These are phyloP conservation scores for Giardia muris DNA, from an alignment of 208 protist species.

Conservation along the genomic window DNA sequence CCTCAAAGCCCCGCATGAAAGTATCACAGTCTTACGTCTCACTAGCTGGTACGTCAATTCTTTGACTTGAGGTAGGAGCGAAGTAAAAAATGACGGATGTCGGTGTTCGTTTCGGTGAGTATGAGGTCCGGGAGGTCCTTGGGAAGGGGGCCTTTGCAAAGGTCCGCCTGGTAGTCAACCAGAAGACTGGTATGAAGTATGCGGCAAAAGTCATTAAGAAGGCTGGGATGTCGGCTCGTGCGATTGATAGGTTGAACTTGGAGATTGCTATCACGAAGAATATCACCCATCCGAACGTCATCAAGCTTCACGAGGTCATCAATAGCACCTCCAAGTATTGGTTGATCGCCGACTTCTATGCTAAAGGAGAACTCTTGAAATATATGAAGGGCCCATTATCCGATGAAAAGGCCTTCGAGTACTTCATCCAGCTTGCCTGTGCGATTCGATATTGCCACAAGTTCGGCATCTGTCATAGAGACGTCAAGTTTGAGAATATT, in stretches of 20 bases:
- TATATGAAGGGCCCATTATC: neutral
- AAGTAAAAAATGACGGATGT: too few relatives aligned
- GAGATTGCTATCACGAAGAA: conserved; percentile 12
- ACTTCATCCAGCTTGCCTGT: conserved; percentile 21
- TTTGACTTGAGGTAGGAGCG: too few relatives aligned
- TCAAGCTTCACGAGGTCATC: conserved; percentile 11
- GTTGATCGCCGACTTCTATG: conserved; percentile 9
- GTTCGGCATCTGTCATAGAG: conserved; percentile 9
- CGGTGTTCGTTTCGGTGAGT: conserved; percentile 44
- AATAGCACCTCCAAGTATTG: neutral
- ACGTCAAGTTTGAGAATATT: conserved; percentile 26
- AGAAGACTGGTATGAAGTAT: neutral
- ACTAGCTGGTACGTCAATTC: too few relatives aligned
- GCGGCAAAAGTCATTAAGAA: conserved; percentile 24
- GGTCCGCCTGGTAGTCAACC: neutral
- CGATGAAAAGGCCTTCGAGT: neutral
- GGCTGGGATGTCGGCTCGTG: neutral
- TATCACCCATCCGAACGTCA: conserved; percentile 8
- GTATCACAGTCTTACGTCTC: too few relatives aligned
- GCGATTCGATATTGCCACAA: neutral
- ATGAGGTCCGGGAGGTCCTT: neutral
- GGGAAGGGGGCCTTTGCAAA: conserved; percentile 24
- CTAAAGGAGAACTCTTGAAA: conserved; percentile 1
- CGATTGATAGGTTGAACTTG: neutral
- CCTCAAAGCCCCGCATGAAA: too few relatives aligned